These are phyloP conservation scores for Nicotiana otophora DNA, from an alignment of 257 asterid genomes.

Conservation along the genomic window DNA sequence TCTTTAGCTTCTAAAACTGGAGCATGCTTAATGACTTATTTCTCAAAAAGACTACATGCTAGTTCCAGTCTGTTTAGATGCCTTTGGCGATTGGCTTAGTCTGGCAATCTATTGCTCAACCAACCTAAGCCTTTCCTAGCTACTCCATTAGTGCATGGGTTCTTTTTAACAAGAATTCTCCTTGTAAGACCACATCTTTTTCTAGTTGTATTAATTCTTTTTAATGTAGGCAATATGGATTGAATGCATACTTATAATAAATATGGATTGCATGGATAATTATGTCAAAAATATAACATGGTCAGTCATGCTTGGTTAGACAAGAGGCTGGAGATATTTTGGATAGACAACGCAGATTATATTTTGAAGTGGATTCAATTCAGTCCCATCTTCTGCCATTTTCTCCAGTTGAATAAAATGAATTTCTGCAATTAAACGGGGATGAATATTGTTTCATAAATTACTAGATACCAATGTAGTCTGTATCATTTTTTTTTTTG, in stretches of 20 bases:
- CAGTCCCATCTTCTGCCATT: background rate
- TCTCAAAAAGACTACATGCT: background rate
- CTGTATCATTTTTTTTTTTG: background rate
- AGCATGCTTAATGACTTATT: background rate
- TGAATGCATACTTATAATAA: background rate
- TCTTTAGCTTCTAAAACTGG: background rate
- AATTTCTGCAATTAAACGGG: background rate
- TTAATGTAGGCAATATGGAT: background rate
- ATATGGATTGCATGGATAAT: background rate
- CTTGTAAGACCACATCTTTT: background rate
- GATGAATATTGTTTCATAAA: background rate
- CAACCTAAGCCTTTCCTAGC: background rate
- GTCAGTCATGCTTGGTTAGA: background rate
- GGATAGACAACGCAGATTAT: background rate
- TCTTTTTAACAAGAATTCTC: slow-evolving; percentile 1
- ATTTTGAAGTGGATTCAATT: background rate
- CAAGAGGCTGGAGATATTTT: background rate
- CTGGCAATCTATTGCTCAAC: background rate
- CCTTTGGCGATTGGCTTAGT: background rate
- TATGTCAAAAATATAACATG: background rate
- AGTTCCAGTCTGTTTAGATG: background rate
- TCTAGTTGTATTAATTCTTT: background rate
- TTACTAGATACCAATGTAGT: background rate
- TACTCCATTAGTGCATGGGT: background rate
- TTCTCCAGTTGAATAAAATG: background rate